phyloP scores from a whole-genome alignment of 768 basidiomycete genomes.

The Leccinum disarticulatum region DNA sequence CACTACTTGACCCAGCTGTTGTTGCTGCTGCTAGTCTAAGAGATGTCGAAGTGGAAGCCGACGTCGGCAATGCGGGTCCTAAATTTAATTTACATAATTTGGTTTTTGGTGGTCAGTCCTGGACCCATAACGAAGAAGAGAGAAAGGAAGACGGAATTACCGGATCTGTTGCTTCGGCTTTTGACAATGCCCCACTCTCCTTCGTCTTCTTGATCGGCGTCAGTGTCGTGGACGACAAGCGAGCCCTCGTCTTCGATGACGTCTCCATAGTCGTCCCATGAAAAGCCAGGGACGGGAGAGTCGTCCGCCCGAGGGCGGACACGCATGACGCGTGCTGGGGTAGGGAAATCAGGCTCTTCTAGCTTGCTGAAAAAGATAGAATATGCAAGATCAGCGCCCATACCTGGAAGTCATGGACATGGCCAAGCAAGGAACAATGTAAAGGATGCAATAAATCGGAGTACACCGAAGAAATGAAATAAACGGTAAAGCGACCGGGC shows the following conservation, averaged over 20 bases:
- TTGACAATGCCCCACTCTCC: conserved; percentile 77
- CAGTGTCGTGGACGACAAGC: conserved; percentile 53
- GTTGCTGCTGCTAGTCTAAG: conserved; percentile 35
- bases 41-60: conserved; percentile 16
- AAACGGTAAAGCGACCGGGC: neutral
- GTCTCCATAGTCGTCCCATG: conserved; percentile 80
- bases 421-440: neutral
- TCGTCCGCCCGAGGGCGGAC: conserved; percentile 58
- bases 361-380: conserved; percentile 49
- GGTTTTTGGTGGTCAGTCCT: neutral
- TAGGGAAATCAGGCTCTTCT: conserved; percentile 53
- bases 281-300: conserved; percentile 61
- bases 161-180: conserved; percentile 43
- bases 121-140: neutral
- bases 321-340: conserved; percentile 67
- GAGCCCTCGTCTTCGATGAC: conserved; percentile 38
- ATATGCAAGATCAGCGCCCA: conserved; percentile 7
- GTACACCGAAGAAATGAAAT: neutral
- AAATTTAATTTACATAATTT: neutral
- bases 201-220: conserved; percentile 71
- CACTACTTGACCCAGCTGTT: conserved; percentile 10
- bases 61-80: conserved; percentile 19
- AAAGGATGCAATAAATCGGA: neutral
- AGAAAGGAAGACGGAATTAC: conserved; percentile 32
- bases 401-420: neutral